Evolutionary conservation across 306 rosid species (phyloP), one percentile per base, ranked within the genome.

Genomic region (Castanea mollissima): DNA sequence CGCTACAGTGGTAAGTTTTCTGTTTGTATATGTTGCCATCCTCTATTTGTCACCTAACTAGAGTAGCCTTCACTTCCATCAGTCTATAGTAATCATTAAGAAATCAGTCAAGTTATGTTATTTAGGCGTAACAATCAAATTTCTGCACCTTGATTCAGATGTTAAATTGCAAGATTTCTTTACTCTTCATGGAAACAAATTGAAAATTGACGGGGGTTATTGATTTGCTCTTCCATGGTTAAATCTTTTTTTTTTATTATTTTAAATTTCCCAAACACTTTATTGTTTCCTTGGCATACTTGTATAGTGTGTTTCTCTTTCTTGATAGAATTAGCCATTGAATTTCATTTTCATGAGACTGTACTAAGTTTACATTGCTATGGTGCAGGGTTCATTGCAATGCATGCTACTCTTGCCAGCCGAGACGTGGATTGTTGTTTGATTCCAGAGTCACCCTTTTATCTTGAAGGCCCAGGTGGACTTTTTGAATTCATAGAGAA

Each of bases 361-460:
- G 41, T 69, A 52, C 21, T 25, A 49, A 81, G 74, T 31, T 69
- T 44, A 77, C 56, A 49, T 41, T 34, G 69, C 55, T 31, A 44
- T 69, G 63, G 16, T 79, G 81, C 93, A 95, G 99, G 99, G 76
- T 95, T 91, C 55, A 93, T 93, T 81, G 94, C 99, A 6, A 91
- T 95, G 99, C 8, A 95, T 83, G 97, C 99, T 54, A 93, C 99
- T 58, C 98, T 95, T 79, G 99, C 98, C 5, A 93, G 92, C 86
- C 88, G 99, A 85, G 99, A 95, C 41, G 99, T 95, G 44, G 99
- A 95, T 73, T 93, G 98, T 80, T 95, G 99, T 91, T 87, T 95
- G 74, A 95, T 95, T 86, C 99, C 99, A 10, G 99, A 95, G 86
- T 95, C 94, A 55, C 95, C 92, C 49, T 95, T 95, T 72, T 93